Base-by-base conservation (phyloP, 1,284 basidiomycete species). In the Inonotus obliquus region DNA sequence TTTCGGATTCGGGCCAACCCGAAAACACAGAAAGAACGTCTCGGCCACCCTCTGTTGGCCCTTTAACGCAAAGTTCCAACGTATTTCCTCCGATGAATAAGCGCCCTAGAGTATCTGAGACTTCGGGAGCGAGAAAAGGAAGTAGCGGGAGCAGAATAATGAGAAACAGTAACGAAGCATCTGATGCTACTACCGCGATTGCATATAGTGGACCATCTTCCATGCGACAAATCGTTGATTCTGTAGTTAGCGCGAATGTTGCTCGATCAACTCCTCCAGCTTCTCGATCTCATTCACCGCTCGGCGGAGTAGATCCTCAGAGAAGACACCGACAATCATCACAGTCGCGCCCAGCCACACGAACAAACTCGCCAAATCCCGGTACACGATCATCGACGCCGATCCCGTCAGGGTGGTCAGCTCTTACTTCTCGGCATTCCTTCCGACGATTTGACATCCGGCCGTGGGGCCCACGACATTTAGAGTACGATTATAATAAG, bases 401-500 rank as follows among this genome's bases (percentile, higher is more conserved):
- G 21, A 45, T 32, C 21, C 58, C 59, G 10, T 41, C 58, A 13
- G 57, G 57, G 13, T 63, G 62, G 62, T 32, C 47, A 14, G 35
- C 62, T 39, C 53, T 56, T 17, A 60, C 59, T 14, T 49, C 58
- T 6, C 59, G 62, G 27, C 58, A 59, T 37, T 63, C 62, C 11
- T 29, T 49, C 13, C 41, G 62, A 5, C 62, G 62, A 6, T 60
- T 60, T 32, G 59, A 63, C 35, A 51, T 60, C 19, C 62, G 62
- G 4, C 62, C 62, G 5, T 60, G 58, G 58, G 62, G 62, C 4
- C 62, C 62, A 32, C 53, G 58, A 23, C 62, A 63, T 19, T 35
- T 63, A 13, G 62, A 63, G 35, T 63, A 63, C 54, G 62, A 63
- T 27, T 63, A 63, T 39, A 55, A 58, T 35, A 39, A 60, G 23